A percentile compares a stretch with the other conserved stretches of the same genome.
Evolutionary conservation across 257 asterid genomes (phyloP).

Genomic region (Solanum boliviense): DNA sequence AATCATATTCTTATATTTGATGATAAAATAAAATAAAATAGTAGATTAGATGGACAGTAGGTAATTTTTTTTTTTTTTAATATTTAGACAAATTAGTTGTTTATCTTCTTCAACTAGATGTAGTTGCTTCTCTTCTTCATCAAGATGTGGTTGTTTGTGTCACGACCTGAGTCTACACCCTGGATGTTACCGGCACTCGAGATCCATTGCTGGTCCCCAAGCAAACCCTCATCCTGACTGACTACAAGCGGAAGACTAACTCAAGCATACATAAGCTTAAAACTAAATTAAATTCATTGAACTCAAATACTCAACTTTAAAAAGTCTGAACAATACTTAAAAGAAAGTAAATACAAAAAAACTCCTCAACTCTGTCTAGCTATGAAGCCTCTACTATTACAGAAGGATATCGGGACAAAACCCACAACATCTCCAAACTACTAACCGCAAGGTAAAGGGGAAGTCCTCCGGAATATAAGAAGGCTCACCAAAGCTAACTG

Average conservation of each 20-base stretch:
- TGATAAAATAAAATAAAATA: no score
- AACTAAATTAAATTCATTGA: not conserved
- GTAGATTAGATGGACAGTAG: not conserved
- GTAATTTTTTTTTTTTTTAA: not conserved
- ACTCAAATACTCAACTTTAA: not conserved
- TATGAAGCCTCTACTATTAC: not conserved
- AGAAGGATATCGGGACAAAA: not conserved
- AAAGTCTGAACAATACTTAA: not conserved
- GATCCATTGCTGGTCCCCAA: no score
- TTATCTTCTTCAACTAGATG: not conserved
- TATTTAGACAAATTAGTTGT: not conserved
- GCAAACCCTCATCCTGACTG: no score
- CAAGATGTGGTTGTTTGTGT: no score
- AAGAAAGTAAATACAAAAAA: not conserved
- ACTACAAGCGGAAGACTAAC: no score
- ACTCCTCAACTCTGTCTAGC: not conserved
- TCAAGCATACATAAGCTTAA: no score
- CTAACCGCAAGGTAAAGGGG: not conserved
- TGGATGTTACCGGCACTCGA: no score
- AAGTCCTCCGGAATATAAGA: not conserved
- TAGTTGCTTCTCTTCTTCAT: not conserved
- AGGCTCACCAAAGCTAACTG: no score
- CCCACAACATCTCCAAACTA: not conserved
- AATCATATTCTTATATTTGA: not conserved
- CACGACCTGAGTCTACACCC: no score